phyloP scores from a whole-genome alignment of 352 stramenopile genomes.

The Phytophthora idaei region DNA sequence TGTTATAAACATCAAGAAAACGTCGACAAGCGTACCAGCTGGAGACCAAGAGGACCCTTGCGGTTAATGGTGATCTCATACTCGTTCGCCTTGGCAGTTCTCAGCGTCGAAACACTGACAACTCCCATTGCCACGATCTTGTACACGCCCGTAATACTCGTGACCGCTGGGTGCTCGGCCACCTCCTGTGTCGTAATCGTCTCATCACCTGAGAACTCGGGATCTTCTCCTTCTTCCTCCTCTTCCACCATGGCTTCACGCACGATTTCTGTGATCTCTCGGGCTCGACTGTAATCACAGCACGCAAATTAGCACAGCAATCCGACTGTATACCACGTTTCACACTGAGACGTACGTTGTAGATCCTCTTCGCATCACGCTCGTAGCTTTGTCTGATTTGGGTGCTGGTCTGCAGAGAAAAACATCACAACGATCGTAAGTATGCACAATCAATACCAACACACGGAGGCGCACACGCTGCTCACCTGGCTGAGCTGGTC shows the following conservation, averaged over 20 bases:
- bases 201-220: slow-evolving; percentile 66
- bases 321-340: slow-evolving; percentile 5
- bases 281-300: slow-evolving; percentile 40
- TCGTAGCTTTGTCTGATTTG: slow-evolving; percentile 55
- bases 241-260: slow-evolving; percentile 50
- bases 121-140: slow-evolving; percentile 77
- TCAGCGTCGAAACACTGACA: slow-evolving; percentile 80
- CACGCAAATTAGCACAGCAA: slow-evolving; percentile 3
- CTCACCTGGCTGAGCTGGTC: slow-evolving; percentile 64
- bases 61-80: slow-evolving; percentile 78
- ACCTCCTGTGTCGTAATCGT: slow-evolving; percentile 71
- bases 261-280: slow-evolving; percentile 45
- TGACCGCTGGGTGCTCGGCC: slow-evolving; percentile 74
- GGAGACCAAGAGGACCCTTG: slow-evolving; percentile 66
- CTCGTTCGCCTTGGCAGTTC: slow-evolving; percentile 78
- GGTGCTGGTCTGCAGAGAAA: slow-evolving; percentile 45
- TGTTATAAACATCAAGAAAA: slow-evolving; percentile 1
- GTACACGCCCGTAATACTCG: slow-evolving; percentile 86
- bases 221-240: slow-evolving; percentile 47
- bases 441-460: slow-evolving; percentile 1
- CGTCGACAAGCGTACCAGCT: slow-evolving; percentile 47
- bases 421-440: slow-evolving; percentile 8
- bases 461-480: neutral
- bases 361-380: slow-evolving; percentile 53
- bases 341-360: slow-evolving; percentile 58